Base-by-base conservation (phyloP, 2,329 filamentous ascomycete species). In the Nannizziopsis barbatae region DNA sequence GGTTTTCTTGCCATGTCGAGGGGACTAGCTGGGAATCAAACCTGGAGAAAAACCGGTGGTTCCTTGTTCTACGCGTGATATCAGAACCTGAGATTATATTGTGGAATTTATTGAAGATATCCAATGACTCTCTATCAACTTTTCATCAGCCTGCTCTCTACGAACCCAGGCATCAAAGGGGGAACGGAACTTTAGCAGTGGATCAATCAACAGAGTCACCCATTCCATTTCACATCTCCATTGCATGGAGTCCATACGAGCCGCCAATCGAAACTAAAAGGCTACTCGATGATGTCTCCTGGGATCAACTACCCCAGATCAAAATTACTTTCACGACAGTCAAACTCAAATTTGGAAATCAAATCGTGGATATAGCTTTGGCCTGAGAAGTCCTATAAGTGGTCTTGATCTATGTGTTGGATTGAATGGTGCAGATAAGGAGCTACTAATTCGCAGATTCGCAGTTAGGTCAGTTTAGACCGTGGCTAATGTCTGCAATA, bases 151-250 rank as follows among this genome's bases (percentile, higher is more conserved):
- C 84, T 1, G 65, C 75, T 18, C 73, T 96, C 1, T 96, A 96
- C 59, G 42, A 50, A 56, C 39, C 27, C 46, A 33, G 27, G 52
- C 47, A 15, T 45, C 42, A 49, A 38, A 48, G 51, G 35, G 40
- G 27, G 31, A 22, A 42, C 30, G 37, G 27, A 50, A 50, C 36
- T 46, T 42, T 37, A 14, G 31, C n/a, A 9, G 18, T 9, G 12
- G 22, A 42, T 15, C 11, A 36, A 18, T 14, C 12, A 3, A 11
- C 15, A 12, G 32, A 49, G 17, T 63, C 64, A 47, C 74, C 74
- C 3, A 64, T 73, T 42, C 78, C 76, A 17, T 95, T 95, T 60
- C 92, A 98, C 65, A 70, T 96, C 51, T 95, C 88, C 40, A 79
- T 98, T 49, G 92, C 83, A 0, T 96, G 90, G 92, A 83, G 77